Percentiles rank a stretch among this genome's conserved stretches.
Conservation (phyloP, 2,329 filamentous ascomycete genomes). For the Xylariaceae sp. region DNA sequence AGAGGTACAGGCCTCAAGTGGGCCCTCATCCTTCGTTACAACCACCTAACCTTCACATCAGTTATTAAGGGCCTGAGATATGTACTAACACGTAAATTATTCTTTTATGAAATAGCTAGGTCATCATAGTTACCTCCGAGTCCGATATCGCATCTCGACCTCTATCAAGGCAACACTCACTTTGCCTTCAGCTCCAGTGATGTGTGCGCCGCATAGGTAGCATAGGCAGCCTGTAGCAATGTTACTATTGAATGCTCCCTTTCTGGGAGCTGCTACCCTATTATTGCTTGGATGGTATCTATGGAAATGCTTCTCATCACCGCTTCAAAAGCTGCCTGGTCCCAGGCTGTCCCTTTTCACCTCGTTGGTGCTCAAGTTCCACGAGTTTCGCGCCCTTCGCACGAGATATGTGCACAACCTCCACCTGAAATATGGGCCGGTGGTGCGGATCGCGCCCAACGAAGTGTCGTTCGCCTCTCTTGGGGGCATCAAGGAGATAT, state of each 20-base stretch:
- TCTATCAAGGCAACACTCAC: no score
- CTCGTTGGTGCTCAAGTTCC: conserved; percentile 46
- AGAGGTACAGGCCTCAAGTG: no score
- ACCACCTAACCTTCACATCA: no score
- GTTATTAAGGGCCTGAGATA: no score
- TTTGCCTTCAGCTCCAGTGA: no score
- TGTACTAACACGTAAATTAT: no score
- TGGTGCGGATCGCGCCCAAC: conserved; percentile 51
- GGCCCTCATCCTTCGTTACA: no score
- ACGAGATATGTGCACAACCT: conserved; percentile 51
- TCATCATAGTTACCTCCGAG: no score
- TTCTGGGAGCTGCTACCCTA: conserved; percentile 17
- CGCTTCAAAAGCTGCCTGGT: conserved; percentile 42
- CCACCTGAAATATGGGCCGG: conserved; percentile 50
- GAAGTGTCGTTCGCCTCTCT: conserved; percentile 55
- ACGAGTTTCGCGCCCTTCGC: conserved; percentile 49
- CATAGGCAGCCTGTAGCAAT: conserved; percentile 11
- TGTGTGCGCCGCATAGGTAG: no score
- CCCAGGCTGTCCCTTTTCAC: conserved; percentile 44
- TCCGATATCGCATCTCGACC: no score
- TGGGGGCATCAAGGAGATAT: conserved; percentile 56
- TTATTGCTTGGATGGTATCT: conserved; percentile 18
- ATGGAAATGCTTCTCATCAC: conserved; percentile 31
- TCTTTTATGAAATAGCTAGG: no score
- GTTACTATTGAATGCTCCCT: conserved; percentile 21